Evolutionary conservation across 1,139 yeast genomes (phyloP), one percentile per base, ranked within the genome.

Genomic region (Pichia sp.): DNA sequence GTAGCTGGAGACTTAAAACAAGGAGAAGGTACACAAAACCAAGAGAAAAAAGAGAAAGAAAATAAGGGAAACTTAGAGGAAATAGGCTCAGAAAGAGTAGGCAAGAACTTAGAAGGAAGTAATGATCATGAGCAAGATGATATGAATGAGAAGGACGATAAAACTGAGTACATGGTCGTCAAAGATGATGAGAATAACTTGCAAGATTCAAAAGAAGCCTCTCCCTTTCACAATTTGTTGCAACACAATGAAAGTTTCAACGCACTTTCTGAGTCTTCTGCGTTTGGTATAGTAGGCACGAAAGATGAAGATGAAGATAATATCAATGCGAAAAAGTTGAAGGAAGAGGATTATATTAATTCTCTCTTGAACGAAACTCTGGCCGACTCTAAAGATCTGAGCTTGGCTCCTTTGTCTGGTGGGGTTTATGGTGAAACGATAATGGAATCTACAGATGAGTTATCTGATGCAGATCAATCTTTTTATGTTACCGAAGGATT

Each of bases 321-420:
- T 15, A 32, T 16, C n/a, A 5, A 8, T 8, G 59, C 54, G 10
- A 5, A 5, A 19, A 41, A 49, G 11, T 54, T 54, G 1, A 23
- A 59, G 2, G 65, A 66, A 47, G 63, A 62, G 41, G 61, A 61
- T 26, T 65, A 61, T 47, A 67, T 62, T 3, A 59, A 64, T 16
- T 66, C 68, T 7, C 50, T 63, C 16, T 49, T 61, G 36, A 58
- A 63, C 48, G 64, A 61, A 32, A 60, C 67, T 2, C 11, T 48
- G n/a, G 6, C 40, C 4, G 52, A 50, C 4, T 3, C 11, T 1
- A 47, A 23, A 13, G 5, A 31, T n/a, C 19, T 7, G 1, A 11
- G 31, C 8, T 8, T n/a, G 1, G 36, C 26, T 0, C 44, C 53
- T 5, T n/a, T 16, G 15, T 7, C 42, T 1, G 45, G 54, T 13